These are phyloP conservation scores for Hanseniaspora mollemarum DNA, from an alignment of 805 yeast genomes.

Conservation along the genomic window DNA sequence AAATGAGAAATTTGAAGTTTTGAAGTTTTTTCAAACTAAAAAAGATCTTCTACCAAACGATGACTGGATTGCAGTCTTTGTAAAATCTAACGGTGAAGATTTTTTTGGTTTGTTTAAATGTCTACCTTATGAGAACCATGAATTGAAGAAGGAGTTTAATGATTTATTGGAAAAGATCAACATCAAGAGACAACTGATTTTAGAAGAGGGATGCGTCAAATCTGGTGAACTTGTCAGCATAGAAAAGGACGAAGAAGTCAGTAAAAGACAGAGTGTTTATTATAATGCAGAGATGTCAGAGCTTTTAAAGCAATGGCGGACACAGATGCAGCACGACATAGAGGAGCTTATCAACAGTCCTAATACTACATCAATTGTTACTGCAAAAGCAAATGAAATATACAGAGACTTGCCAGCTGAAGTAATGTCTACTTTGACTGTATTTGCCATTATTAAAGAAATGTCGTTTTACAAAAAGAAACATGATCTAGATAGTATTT, in stretches of 20 bases:
- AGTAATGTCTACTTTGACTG: neutral
- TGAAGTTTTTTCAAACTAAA: conserved; percentile 3
- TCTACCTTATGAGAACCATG: conserved; percentile 35
- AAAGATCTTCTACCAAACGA: neutral
- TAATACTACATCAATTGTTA: neutral
- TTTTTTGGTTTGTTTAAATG: conserved; percentile 54
- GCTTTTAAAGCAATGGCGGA: conserved; percentile 75
- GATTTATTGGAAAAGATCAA: conserved; percentile 57
- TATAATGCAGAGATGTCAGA: conserved; percentile 24
- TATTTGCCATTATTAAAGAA: conserved; percentile 4
- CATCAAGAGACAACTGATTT: conserved; percentile 57
- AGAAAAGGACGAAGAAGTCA: neutral
- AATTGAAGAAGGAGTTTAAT: conserved; percentile 47
- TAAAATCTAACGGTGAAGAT: conserved; percentile 14
- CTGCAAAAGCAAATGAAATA: neutral
- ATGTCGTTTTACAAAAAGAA: conserved; percentile 9
- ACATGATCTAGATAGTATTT: neutral
- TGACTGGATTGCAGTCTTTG: conserved; percentile 8
- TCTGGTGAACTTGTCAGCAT: neutral
- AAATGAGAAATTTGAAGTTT: conserved; percentile 1
- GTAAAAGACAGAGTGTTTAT: neutral
- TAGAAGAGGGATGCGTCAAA: conserved; percentile 38
- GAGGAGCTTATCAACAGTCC: conserved; percentile 44
- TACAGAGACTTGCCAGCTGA: conserved; percentile 2
- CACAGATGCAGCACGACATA: conserved; percentile 57